Conservation (phyloP, 176 grass and related monocot species). For the Phoenix dactylifera region DNA sequence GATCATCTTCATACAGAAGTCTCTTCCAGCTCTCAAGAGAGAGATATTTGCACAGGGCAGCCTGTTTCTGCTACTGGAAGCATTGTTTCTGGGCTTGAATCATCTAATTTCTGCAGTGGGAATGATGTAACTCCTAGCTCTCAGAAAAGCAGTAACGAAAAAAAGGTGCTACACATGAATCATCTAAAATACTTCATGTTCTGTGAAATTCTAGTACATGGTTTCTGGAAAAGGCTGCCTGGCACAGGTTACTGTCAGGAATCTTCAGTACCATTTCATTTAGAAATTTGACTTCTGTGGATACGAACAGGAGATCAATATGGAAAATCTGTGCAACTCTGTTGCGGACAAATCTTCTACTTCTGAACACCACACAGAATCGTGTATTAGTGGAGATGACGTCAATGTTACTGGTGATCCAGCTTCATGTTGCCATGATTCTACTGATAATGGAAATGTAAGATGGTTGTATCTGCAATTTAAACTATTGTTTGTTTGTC, state of each 20-base stretch:
- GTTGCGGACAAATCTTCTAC: constrained; percentile 13
- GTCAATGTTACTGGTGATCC: constrained; percentile 22
- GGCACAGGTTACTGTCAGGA: constrained; percentile 10
- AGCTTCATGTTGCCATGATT: constrained; percentile 30
- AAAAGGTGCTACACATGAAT: constrained; percentile 33
- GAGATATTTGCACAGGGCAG: constrained; percentile 16
- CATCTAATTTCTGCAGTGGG: constrained; percentile 4
- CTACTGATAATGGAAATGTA: constrained; percentile 46
- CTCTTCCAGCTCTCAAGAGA: constrained; percentile 27
- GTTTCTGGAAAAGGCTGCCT: constrained; percentile 16
- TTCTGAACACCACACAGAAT: constrained; percentile 24
- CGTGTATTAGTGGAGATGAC: constrained; percentile 21
- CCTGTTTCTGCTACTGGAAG: constrained; percentile 14
- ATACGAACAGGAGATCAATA: constrained; percentile 46
- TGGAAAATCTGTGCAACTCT: constrained; percentile 17
- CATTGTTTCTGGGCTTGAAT: constrained; percentile 9
- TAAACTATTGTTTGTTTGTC: too few species aligned
- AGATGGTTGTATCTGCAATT: constrained; percentile 1
- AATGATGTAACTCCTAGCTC: constrained; percentile 14
- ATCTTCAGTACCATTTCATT: constrained; percentile 25
- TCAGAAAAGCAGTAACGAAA: constrained; percentile 24
- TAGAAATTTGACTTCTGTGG: constrained; percentile 41
- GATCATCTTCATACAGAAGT: constrained; percentile 30
- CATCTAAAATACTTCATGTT: not conserved
- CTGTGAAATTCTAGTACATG: not conserved